Evolutionary conservation across 139 green algal genomes (phyloP), one percentile per base, ranked within the genome.

Genomic region (Chlorella sp.): DNA sequence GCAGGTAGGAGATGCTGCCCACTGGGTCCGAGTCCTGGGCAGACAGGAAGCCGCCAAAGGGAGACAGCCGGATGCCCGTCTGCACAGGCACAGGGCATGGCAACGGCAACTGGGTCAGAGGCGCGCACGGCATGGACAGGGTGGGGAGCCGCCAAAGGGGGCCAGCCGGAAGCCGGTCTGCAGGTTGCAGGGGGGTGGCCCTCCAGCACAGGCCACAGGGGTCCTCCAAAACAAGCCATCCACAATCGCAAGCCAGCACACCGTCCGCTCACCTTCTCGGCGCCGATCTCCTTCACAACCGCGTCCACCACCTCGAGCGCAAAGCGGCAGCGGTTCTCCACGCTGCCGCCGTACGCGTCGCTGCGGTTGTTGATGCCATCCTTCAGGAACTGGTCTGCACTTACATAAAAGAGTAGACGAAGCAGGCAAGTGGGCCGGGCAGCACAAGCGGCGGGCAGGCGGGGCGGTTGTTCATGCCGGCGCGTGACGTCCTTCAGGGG

Each of bases 51-150:
- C 87, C 76, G 73, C 84, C 90, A 86, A 94, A 95, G 48, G 95
- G 94, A 0, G 82, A 92, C 32, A 98, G 83, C 11, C 95, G 92
- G 56, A 97, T 84, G 65, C 93, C 95, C 30, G 95, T 91, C 22
- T 90, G 85, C 70, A 38, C 11, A 40, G 70, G 32, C 64, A 70
- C n/a, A n/a, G n/a, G n/a, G n/a, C n/a, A n/a, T n/a, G n/a, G n/a
- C n/a, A n/a, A n/a, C n/a, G n/a, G n/a, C n/a, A n/a, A n/a, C n/a
- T n/a, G n/a, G n/a, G n/a, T n/a, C n/a, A n/a, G n/a, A n/a, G n/a
- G n/a, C n/a, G n/a, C n/a, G n/a, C n/a, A n/a, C n/a, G 11, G 22
- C 60, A 36, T 14, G 60, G 26, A 34, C 26, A n/a, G 26, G 65
- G 17, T 28, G 17, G 13, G 65, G 17, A 22, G 65, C n/a, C 38